Evolutionary conservation across 495 filamentous ascomycete genomes (phyloP).

Genomic region (Gamarada debralockiae): DNA sequence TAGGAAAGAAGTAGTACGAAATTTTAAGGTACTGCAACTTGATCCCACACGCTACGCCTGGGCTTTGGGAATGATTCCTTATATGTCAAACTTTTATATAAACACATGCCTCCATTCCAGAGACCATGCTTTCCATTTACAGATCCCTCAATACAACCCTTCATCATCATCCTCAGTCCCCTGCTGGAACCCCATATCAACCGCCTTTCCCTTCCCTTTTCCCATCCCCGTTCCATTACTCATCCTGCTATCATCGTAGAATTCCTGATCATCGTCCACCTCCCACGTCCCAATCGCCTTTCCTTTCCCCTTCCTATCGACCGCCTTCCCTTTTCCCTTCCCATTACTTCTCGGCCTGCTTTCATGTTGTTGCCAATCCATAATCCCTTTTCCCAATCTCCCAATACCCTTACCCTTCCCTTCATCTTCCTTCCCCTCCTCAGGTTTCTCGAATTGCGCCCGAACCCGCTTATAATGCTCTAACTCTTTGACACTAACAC

Average conservation of each 20-base stretch:
- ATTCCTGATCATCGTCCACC: constrained; percentile 14
- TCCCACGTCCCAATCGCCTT: constrained; percentile 34
- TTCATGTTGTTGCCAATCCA: not conserved
- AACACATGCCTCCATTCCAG: not conserved
- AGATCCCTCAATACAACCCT: constrained; percentile 11
- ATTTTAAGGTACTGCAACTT: no score
- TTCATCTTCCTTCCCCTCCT: constrained; percentile 29
- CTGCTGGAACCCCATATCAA: constrained; percentile 17
- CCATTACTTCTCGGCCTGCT: constrained; percentile 27
- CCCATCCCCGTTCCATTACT: not conserved
- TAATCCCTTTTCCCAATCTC: constrained; percentile 18
- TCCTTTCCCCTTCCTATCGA: constrained; percentile 46
- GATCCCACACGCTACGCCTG: no score
- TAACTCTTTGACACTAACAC: constrained; percentile 88
- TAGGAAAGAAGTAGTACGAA: no score
- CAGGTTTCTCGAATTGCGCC: constrained; percentile 67
- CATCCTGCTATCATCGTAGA: not conserved
- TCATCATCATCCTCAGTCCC: constrained; percentile 14
- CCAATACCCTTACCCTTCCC: constrained; percentile 55
- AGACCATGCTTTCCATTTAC: no score
- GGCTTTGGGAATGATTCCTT: not conserved
- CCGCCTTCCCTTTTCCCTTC: constrained; percentile 36
- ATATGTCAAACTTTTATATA: not conserved
- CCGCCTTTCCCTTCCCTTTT: constrained; percentile 14
- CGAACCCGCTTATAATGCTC: constrained; percentile 87